Conservation (phyloP, 2,329 filamentous ascomycete species). For the Arachnopeziza araneosa region DNA sequence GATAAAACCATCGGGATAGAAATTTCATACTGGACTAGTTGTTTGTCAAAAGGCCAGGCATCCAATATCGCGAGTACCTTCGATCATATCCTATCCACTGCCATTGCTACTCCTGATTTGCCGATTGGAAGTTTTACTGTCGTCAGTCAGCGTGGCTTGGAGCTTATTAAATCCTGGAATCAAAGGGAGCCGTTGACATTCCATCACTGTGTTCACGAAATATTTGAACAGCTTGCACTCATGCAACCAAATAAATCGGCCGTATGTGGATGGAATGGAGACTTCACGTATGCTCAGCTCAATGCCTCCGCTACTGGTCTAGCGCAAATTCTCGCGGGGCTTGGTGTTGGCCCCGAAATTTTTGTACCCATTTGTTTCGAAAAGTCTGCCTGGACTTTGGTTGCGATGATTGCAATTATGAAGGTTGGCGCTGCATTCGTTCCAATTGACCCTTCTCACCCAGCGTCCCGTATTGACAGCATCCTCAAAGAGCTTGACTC, state of each 20-base stretch:
- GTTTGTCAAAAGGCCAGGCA: not conserved
- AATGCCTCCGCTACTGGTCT: constrained; percentile 17
- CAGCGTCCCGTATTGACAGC: not conserved
- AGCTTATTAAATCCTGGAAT: too few relatives aligned
- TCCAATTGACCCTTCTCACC: constrained; percentile 18
- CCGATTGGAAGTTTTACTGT: too few relatives aligned
- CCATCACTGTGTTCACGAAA: constrained; percentile 1
- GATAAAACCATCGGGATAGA: not conserved
- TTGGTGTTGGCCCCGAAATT: constrained; percentile 11
- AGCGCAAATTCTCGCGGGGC: constrained; percentile 10
- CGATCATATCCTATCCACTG: not conserved
- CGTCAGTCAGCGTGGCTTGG: too few relatives aligned
- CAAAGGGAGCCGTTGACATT: not conserved
- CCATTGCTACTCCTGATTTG: too few relatives aligned
- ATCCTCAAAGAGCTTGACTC: not conserved
- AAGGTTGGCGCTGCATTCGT: constrained; percentile 28
- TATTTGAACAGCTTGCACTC: not conserved
- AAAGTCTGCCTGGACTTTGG: constrained; percentile 24
- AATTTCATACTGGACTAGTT: not conserved
- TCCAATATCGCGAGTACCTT: not conserved
- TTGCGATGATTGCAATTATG: constrained; percentile 25
- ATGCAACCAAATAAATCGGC: not conserved
- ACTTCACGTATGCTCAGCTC: constrained; percentile 20
- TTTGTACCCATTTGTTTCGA: constrained; percentile 20
- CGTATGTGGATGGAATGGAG: constrained; percentile 20